Conservation (phyloP, 306 rosid species). For the Pterocarpus santalinus region DNA sequence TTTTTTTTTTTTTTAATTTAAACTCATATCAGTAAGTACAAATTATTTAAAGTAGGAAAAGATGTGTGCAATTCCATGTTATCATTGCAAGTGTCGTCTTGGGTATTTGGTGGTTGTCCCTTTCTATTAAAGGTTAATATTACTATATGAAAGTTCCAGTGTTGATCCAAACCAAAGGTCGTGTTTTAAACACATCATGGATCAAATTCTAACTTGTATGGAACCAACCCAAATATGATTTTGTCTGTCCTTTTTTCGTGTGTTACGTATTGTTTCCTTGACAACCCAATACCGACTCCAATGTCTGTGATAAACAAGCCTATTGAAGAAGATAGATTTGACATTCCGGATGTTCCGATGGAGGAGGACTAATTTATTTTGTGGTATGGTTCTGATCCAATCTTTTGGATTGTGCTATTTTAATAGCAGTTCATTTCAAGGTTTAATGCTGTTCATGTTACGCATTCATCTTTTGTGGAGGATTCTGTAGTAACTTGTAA, state of each 20-base stretch:
- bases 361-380: slow-evolving; percentile 62
- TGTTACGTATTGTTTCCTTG: slow-evolving; percentile 45
- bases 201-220: not conserved
- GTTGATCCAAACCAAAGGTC: not conserved
- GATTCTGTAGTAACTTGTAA: not conserved
- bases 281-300: slow-evolving; percentile 53
- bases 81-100: not conserved
- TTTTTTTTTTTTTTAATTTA: not conserved
- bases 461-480: slow-evolving; percentile 2
- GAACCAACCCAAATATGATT: not conserved
- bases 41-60: slow-evolving; percentile 4
- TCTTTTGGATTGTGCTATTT: slow-evolving; percentile 10
- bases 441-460: not conserved
- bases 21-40: not conserved
- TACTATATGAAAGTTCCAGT: not conserved
- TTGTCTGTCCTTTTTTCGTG: not conserved
- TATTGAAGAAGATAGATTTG: slow-evolving; percentile 82
- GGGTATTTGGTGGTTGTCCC: not conserved
- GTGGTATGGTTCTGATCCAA: slow-evolving; percentile 53
- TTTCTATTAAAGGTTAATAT: not conserved
- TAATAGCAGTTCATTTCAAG: not conserved
- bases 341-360: slow-evolving; percentile 95
- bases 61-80: not conserved
- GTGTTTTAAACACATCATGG: not conserved
- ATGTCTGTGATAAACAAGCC: slow-evolving; percentile 70